Evolutionary conservation across 164 flowering plant species (phyloP).

Genomic region (Warburgia ugandensis): DNA sequence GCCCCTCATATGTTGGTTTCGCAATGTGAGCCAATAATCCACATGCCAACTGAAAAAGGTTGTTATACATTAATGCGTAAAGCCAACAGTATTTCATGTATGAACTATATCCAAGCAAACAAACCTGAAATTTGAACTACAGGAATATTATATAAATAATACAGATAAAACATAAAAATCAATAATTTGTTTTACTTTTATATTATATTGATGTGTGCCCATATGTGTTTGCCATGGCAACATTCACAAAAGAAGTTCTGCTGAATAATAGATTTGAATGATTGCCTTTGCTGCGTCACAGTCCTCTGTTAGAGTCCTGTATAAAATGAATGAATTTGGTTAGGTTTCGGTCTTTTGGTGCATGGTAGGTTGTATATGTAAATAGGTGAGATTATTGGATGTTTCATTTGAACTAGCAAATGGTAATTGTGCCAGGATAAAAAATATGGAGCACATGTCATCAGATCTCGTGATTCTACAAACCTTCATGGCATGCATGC

Average conservation of each 20-base stretch:
- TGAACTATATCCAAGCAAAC: too few species aligned
- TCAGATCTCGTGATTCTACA: constrained; percentile 17
- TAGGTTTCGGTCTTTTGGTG: constrained; percentile 1
- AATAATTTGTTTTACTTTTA: neutral
- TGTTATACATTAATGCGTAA: too few species aligned
- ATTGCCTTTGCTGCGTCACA: neutral
- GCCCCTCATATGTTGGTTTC: too few species aligned
- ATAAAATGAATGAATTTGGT: too few species aligned
- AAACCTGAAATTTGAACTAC: too few species aligned
- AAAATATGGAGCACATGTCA: constrained; percentile 13
- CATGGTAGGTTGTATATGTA: constrained; percentile 31
- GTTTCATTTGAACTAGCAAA: constrained; percentile 16
- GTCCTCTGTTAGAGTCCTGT: too few species aligned
- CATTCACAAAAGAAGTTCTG: neutral
- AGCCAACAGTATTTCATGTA: too few species aligned
- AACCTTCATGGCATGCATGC: constrained; percentile 20
- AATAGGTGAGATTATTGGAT: constrained; percentile 17
- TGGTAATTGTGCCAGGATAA: constrained; percentile 19
- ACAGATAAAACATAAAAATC: neutral
- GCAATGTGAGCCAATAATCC: too few species aligned
- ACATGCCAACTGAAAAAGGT: too few species aligned
- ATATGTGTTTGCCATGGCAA: neutral
- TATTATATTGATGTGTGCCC: neutral
- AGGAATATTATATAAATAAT: too few species aligned
- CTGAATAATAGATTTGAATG: neutral